Percentiles rank a stretch among this genome's conserved stretches.
These are phyloP conservation scores for Curvularia spicifera DNA, from an alignment of 2,329 filamentous ascomycete species.

Conservation along the genomic window DNA sequence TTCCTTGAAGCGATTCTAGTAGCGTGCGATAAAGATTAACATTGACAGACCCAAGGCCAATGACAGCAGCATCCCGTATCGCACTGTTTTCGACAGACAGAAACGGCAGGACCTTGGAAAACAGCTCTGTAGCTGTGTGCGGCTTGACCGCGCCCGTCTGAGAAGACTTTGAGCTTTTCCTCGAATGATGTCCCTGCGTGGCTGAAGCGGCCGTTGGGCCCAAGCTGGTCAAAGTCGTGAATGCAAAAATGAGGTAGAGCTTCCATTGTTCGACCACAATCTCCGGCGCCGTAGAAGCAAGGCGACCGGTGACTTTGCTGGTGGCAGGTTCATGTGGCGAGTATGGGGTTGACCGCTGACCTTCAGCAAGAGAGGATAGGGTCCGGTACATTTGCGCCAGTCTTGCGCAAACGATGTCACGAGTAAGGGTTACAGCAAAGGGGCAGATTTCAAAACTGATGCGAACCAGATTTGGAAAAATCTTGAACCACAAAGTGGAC, in stretches of 20 bases:
- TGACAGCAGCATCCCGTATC: slow-evolving; percentile 87
- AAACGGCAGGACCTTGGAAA: slow-evolving; percentile 89
- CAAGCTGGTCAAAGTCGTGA: slow-evolving; percentile 88
- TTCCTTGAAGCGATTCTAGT: slow-evolving; percentile 86
- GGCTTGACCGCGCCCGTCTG: slow-evolving; percentile 76
- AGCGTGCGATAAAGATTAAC: slow-evolving; percentile 90
- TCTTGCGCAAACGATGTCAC: slow-evolving; percentile 90
- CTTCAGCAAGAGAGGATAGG: slow-evolving; percentile 80
- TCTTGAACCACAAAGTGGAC: slow-evolving; percentile 94
- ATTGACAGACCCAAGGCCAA: slow-evolving; percentile 93
- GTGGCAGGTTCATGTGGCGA: slow-evolving; percentile 65
- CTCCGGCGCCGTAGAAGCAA: slow-evolving; percentile 75
- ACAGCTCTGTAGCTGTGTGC: slow-evolving; percentile 84
- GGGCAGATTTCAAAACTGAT: slow-evolving; percentile 90
- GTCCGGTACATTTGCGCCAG: slow-evolving; percentile 91
- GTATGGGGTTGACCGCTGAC: slow-evolving; percentile 54
- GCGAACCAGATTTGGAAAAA: slow-evolving; percentile 93
- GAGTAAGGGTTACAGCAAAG: slow-evolving; percentile 86
- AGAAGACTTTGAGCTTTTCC: slow-evolving; percentile 78
- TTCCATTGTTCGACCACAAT: slow-evolving; percentile 98
- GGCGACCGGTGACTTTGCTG: slow-evolving; percentile 63
- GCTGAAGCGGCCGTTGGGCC: slow-evolving; percentile 65
- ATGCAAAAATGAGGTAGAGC: slow-evolving; percentile 94
- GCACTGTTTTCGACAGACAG: slow-evolving; percentile 79
- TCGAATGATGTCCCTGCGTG: slow-evolving; percentile 71